Percentiles rank a stretch among this genome's conserved stretches.
Conservation (phyloP, 1,284 basidiomycete species). For the Cutaneotrichosporon daszewskae region DNA sequence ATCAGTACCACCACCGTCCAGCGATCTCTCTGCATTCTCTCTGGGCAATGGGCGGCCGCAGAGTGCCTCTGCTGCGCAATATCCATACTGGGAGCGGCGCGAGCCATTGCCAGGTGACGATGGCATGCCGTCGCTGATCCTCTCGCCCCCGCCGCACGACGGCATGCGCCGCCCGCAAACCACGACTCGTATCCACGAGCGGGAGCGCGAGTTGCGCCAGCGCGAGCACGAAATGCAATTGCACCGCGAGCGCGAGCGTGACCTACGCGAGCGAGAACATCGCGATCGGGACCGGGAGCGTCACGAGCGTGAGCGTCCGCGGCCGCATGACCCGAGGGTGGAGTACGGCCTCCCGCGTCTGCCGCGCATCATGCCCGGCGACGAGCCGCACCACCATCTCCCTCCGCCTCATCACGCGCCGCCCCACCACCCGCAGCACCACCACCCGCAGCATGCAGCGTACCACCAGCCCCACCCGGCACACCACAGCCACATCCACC, state of each 20-base stretch:
- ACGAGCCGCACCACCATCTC: not conserved
- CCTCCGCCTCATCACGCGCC: conserved; percentile 3
- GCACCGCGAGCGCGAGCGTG: not conserved
- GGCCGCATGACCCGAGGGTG: too few species aligned
- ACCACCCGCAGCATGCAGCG: conserved; percentile 1
- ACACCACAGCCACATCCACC: not conserved
- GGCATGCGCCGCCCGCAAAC: too few species aligned
- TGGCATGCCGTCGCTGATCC: conserved; percentile 10
- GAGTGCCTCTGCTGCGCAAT: conserved; percentile 4
- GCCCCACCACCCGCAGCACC: conserved; percentile 1
- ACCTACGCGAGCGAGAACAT: too few species aligned
- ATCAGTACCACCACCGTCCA: conserved; percentile 24
- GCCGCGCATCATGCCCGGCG: conserved; percentile 11
- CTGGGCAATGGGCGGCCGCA: conserved; percentile 13
- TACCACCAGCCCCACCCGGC: not conserved
- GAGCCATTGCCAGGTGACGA: conserved; percentile 17
- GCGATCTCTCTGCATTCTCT: conserved; percentile 36
- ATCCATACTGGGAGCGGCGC: conserved; percentile 4
- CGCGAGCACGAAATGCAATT: not conserved
- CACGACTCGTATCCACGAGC: too few species aligned
- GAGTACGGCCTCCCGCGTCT: conserved; percentile 8
- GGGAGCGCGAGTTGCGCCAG: too few species aligned
- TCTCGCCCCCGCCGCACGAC: not conserved
- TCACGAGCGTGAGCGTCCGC: too few species aligned
- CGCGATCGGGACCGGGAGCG: too few species aligned